phyloP scores from a whole-genome alignment of 2,329 filamentous ascomycete species.

The Aspergillus japonicus region DNA sequence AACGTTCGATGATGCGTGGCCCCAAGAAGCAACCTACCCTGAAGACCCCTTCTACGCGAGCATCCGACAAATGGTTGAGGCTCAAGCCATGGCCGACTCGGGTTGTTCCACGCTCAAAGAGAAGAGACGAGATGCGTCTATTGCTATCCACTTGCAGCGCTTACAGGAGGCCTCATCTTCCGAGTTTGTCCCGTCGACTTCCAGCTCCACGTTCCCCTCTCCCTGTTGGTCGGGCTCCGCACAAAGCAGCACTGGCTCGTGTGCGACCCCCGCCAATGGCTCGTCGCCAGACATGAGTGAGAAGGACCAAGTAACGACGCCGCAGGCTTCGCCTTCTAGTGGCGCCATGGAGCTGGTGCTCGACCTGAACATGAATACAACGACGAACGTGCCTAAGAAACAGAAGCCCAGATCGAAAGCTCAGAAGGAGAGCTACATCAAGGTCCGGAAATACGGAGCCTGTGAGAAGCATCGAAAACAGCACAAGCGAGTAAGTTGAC shows the following conservation, averaged over 20 bases:
- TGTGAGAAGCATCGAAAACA: slow-evolving; percentile 47
- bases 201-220: slow-evolving; percentile 34
- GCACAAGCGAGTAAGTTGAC: slow-evolving; percentile 40
- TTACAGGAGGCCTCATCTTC: slow-evolving; percentile 32
- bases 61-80: slow-evolving; percentile 36
- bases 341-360: slow-evolving; percentile 41
- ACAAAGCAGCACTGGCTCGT: slow-evolving; percentile 21
- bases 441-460: slow-evolving; percentile 43
- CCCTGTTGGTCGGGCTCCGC: slow-evolving; percentile 33
- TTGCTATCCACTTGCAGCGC: slow-evolving; percentile 42
- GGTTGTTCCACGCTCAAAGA: slow-evolving; percentile 38
- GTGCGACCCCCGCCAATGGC: slow-evolving; percentile 22
- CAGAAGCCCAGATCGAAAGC: slow-evolving; percentile 43
- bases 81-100: slow-evolving; percentile 38
- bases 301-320: slow-evolving; percentile 15
- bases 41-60: slow-evolving; percentile 16
- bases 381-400: slow-evolving; percentile 43
- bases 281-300: slow-evolving; percentile 13
- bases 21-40: slow-evolving; percentile 15
- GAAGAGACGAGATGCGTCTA: slow-evolving; percentile 44
- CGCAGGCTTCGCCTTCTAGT: slow-evolving; percentile 18
- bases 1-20: slow-evolving; percentile 11
- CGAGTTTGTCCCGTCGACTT: slow-evolving; percentile 29
- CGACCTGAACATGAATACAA: slow-evolving; percentile 45
- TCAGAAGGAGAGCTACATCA: slow-evolving; percentile 46